Evolutionary conservation across 2,329 filamentous ascomycete genomes (phyloP).

Genomic region (Coleophoma crateriformis): DNA sequence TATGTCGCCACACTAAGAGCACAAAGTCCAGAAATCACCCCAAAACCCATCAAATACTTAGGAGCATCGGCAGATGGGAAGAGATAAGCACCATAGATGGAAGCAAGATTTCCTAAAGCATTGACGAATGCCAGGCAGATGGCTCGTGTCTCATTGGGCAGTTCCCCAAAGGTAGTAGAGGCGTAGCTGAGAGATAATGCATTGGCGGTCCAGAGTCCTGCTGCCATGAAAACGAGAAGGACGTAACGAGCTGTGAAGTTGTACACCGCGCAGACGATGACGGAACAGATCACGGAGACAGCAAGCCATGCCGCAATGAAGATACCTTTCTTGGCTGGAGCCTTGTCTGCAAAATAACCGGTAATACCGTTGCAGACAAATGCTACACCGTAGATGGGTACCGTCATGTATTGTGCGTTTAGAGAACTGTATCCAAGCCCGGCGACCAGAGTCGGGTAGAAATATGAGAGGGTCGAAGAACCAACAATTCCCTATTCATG

Average conservation of each 20-base stretch:
- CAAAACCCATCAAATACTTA: constrained; percentile 36
- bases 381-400: constrained; percentile 43
- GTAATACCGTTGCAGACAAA: constrained; percentile 39
- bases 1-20: constrained; percentile 19
- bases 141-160: constrained; percentile 39
- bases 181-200: constrained; percentile 40
- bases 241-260: constrained; percentile 41
- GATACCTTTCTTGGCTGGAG: constrained; percentile 34
- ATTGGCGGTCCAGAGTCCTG: constrained; percentile 43
- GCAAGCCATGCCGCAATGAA: constrained; percentile 40
- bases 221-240: constrained; percentile 43
- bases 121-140: constrained; percentile 43
- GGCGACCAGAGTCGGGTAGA: constrained; percentile 47
- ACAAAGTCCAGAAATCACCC: constrained; percentile 29
- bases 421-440: constrained; percentile 41
- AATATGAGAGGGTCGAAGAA: constrained; percentile 45
- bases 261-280: constrained; percentile 30
- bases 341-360: constrained; percentile 38
- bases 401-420: constrained; percentile 38
- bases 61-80: constrained; percentile 39
- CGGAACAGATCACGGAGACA: constrained; percentile 22
- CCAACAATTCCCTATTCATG: constrained; percentile 26
- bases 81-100: constrained; percentile 44
- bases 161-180: constrained; percentile 39
- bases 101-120: constrained; percentile 41